phyloP scores from a whole-genome alignment of 2,329 filamentous ascomycete species.

The Trichoderma brevicompactum region DNA sequence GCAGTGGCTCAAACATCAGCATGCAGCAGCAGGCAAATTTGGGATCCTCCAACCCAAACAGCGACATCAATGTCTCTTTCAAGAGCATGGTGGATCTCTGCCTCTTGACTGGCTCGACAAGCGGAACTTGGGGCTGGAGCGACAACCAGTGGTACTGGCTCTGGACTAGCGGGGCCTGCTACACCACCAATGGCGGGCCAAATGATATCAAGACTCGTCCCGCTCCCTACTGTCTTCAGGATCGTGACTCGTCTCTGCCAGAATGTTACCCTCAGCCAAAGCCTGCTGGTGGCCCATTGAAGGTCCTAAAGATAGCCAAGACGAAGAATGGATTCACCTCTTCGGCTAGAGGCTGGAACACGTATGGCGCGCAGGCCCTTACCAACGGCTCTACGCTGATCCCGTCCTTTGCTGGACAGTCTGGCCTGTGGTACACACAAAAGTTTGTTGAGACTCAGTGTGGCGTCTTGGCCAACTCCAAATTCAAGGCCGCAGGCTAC shows the following conservation, averaged over 20 bases:
- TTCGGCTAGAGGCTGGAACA: slow-evolving; percentile 26
- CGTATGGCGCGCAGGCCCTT: slow-evolving; percentile 17
- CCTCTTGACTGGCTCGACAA: slow-evolving; percentile 11
- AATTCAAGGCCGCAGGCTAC: slow-evolving; percentile 26
- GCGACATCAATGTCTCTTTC: slow-evolving; percentile 14
- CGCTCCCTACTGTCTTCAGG: slow-evolving; percentile 19
- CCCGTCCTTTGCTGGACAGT: slow-evolving; percentile 26
- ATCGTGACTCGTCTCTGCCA: slow-evolving; percentile 9
- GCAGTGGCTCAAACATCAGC: slow-evolving; percentile 10
- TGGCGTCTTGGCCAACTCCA: slow-evolving; percentile 18
- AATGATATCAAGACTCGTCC: slow-evolving; percentile 17
- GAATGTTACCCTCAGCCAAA: slow-evolving; percentile 19
- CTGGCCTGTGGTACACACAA: slow-evolving; percentile 22
- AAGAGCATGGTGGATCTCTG: slow-evolving; percentile 18
- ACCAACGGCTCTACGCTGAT: slow-evolving; percentile 13
- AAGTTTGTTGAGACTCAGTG: slow-evolving; percentile 28
- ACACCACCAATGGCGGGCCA: neutral
- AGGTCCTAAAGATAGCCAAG: slow-evolving; percentile 12
- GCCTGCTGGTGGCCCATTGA: neutral
- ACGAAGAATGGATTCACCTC: slow-evolving; percentile 11
- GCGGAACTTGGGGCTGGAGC: slow-evolving; percentile 12
- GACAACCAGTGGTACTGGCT: slow-evolving; percentile 25
- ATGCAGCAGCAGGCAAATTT: slow-evolving; percentile 27
- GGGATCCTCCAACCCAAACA: slow-evolving; percentile 6
- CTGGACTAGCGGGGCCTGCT: slow-evolving; percentile 9